Conservation (phyloP, 1,284 basidiomycete species). For the Sporisorium reilianum region DNA sequence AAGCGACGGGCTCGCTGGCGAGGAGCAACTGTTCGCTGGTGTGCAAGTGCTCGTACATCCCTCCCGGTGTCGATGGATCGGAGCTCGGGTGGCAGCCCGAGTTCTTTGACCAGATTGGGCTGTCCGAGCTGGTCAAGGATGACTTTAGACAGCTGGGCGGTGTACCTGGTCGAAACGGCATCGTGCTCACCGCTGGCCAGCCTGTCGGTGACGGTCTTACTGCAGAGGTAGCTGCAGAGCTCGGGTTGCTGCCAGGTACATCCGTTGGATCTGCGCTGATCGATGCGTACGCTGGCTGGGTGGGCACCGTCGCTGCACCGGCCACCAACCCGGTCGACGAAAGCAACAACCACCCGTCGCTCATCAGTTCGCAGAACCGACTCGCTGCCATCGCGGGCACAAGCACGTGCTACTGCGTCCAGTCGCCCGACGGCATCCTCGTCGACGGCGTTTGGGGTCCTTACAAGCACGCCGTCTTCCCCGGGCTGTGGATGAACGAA, state of each 20-base stretch:
- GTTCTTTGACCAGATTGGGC: slow-evolving; percentile 64
- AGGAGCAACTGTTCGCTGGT: slow-evolving; percentile 93
- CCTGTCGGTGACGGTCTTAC: slow-evolving; percentile 89
- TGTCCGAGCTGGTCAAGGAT: slow-evolving; percentile 72
- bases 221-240: slow-evolving; percentile 81
- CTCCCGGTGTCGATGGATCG: slow-evolving; percentile 71
- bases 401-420: slow-evolving; percentile 91
- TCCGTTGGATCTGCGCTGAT: slow-evolving; percentile 94
- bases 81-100: slow-evolving; percentile 66
- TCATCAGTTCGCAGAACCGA: slow-evolving; percentile 73
- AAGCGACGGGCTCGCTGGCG: slow-evolving; percentile 81
- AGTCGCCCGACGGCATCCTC: slow-evolving; percentile 77
- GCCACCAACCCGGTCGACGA: slow-evolving; percentile 72
- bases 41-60: slow-evolving; percentile 98
- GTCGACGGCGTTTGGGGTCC: slow-evolving; percentile 97
- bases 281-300: slow-evolving; percentile 99
- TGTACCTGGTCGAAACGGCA: slow-evolving; percentile 73
- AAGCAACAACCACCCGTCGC: slow-evolving; percentile 69
- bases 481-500: slow-evolving; percentile 92
- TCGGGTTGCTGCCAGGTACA: slow-evolving; percentile 88
- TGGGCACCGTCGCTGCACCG: slow-evolving; percentile 91
- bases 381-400: slow-evolving; percentile 95
- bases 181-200: slow-evolving; percentile 88
- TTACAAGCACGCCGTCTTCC: slow-evolving; percentile 89
- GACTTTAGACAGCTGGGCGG: slow-evolving; percentile 84